Evolutionary conservation across 495 filamentous ascomycete species (phyloP), one percentile per base, ranked within the genome.

Genomic region (Chaetomium fimeti): DNA sequence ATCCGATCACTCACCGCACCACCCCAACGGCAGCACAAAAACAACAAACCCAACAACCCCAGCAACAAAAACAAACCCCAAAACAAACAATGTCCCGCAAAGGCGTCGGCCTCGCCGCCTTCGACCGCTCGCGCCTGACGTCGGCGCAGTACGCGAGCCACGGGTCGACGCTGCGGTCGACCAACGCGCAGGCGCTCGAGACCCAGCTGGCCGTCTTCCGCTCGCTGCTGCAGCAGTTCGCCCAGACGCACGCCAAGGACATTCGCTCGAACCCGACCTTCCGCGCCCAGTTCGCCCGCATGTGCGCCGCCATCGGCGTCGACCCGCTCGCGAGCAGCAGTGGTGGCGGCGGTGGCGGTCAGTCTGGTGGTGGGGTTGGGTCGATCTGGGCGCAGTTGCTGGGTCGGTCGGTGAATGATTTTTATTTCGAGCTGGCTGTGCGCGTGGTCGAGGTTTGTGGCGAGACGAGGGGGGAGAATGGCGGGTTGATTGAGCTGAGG

Each of bases 161-260:
- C 82, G 94, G 94, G 72, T 85, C 85, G 62, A 84, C 81, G n/a
- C 85, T 98, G 5, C 91, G 92, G 57, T 87, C 85, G 49, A 84
- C 87, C 32, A 91, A 98, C 79, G 83, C 89, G 24, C 83, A 87
- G 56, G 91, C 92, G 4, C 85, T 98, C 55, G 85, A 88, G 57
- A 97, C 91, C 16, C 94, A 98, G 74, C 89, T 98, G 66, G 87
- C 91, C 64, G 92, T 98, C 69, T 98, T 98, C 83, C 93, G 96
- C 67, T 91, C 91, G 1, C 81, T 96, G 3, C 87, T 98, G 9
- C 91, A 96, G 74, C 90, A 91, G 71, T 98, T 98, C 76, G 90
- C 92, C n/a, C 81, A 90, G 62, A 94, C 92, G 51, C 94, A 98
- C 78, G 90, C 88, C 64, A 92, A 92, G 72, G 93, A 92, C 70